Evolutionary conservation across 2,329 filamentous ascomycete species (phyloP).

Genomic region (Emericellopsis atlantica): DNA sequence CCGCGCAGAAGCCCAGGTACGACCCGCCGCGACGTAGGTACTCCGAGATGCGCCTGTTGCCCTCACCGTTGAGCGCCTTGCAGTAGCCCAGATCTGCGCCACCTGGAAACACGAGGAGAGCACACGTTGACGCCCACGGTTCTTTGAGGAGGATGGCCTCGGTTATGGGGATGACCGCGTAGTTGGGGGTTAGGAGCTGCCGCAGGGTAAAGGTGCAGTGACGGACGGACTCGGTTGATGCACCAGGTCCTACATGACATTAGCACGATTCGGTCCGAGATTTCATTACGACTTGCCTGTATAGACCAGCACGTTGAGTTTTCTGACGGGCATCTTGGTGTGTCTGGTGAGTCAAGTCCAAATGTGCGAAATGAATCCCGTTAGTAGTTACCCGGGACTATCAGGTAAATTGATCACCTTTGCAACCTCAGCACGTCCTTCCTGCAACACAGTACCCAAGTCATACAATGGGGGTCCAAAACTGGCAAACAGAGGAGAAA

Average conservation of each 20-base stretch:
- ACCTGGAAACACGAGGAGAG: slow-evolving; percentile 81
- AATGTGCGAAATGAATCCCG: too few species aligned
- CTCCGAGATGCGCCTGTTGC: slow-evolving; percentile 72
- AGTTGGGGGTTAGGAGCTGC: slow-evolving; percentile 75
- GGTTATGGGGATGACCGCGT: slow-evolving; percentile 80
- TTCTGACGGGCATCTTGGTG: slow-evolving; percentile 42
- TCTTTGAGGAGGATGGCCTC: slow-evolving; percentile 75
- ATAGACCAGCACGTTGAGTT: slow-evolving; percentile 88
- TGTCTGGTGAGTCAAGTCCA: slow-evolving; percentile 1
- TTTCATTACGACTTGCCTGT: slow-evolving; percentile 45
- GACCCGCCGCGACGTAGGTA: slow-evolving; percentile 77
- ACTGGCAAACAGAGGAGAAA: not conserved
- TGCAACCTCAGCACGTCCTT: too few species aligned
- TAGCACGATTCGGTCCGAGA: slow-evolving; percentile 1
- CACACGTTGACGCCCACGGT: slow-evolving; percentile 80
- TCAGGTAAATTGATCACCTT: too few species aligned
- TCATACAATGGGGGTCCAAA: not conserved
- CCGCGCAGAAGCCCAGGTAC: slow-evolving; percentile 88
- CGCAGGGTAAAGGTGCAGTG: slow-evolving; percentile 83
- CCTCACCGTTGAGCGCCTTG: slow-evolving; percentile 71
- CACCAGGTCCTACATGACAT: slow-evolving; percentile 55
- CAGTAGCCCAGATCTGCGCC: slow-evolving; percentile 93
- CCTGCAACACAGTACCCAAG: too few species aligned
- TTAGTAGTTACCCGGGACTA: too few species aligned
- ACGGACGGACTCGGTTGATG: slow-evolving; percentile 75